Conservation (phyloP, 345 rosid genomes). For the Moricandia arvensis region DNA sequence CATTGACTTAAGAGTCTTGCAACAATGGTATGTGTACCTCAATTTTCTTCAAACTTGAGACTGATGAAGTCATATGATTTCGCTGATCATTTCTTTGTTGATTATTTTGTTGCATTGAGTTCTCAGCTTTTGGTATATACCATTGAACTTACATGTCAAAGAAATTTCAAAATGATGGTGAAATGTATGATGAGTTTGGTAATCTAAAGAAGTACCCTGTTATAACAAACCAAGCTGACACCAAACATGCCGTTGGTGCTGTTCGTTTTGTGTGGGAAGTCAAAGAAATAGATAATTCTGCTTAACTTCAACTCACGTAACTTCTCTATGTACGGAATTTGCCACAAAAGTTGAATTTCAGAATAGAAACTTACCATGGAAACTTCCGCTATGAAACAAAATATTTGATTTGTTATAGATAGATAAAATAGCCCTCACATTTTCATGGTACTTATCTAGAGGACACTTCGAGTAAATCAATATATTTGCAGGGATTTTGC, state of each 20-base stretch:
- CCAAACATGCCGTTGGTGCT: conserved; percentile 62
- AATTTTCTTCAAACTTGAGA: conserved; percentile 56
- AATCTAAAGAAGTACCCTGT: conserved; percentile 90
- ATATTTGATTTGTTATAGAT: not conserved
- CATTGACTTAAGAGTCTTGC: not conserved
- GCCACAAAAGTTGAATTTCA: not conserved
- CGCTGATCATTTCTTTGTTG: conserved; percentile 5
- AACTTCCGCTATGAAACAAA: not conserved
- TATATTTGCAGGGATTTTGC: not conserved
- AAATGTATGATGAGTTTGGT: conserved; percentile 97
- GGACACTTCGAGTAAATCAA: not conserved
- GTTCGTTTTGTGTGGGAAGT: conserved; percentile 95
- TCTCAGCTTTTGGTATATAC: conserved; percentile 3
- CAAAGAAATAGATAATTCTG: conserved; percentile 58
- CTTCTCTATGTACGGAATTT: not conserved
- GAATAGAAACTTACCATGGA: not conserved
- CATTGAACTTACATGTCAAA: conserved; percentile 13
- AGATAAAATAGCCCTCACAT: not conserved
- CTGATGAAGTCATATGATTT: conserved; percentile 66
- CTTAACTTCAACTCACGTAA: not conserved
- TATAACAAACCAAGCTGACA: conserved; percentile 29
- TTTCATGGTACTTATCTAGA: not conserved
- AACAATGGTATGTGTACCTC: not conserved
- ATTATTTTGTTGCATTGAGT: not conserved
- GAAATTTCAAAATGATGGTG: conserved; percentile 82